These are phyloP conservation scores for Spiraea crenata DNA, from an alignment of 331 rosid genomes.

Conservation along the genomic window DNA sequence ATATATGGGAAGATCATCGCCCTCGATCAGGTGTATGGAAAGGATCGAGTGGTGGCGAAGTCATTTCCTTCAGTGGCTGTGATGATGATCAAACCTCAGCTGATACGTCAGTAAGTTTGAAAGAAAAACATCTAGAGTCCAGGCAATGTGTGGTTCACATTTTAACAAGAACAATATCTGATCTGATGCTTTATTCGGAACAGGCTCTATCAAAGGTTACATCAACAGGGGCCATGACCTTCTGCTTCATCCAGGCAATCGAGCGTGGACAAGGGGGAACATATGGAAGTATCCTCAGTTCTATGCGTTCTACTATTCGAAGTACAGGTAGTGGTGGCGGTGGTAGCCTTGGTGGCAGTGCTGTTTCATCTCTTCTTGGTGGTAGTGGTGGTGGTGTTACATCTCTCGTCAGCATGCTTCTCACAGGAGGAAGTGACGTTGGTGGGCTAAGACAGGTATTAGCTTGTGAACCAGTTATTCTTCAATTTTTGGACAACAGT, in stretches of 20 bases:
- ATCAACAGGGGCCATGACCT: constrained; percentile 98
- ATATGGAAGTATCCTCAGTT: constrained; percentile 77
- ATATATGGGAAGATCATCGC: constrained; percentile 93
- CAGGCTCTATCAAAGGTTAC: constrained; percentile 93
- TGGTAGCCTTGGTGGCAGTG: constrained; percentile 54
- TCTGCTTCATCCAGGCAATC: constrained; percentile 89
- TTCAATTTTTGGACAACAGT: background rate
- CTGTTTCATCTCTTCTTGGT: constrained; percentile 55
- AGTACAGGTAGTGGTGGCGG: constrained; percentile 47
- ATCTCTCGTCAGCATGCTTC: constrained; percentile 76
- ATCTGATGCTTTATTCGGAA: constrained; percentile 8
- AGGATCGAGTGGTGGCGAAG: constrained; percentile 94
- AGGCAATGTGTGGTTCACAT: background rate
- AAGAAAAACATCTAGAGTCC: background rate
- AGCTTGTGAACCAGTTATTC: background rate
- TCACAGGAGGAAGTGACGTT: constrained; percentile 68
- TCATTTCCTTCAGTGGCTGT: constrained; percentile 83
- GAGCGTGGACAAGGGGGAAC: constrained; percentile 82
- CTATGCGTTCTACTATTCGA: constrained; percentile 79
- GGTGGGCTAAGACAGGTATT: constrained; percentile 87
- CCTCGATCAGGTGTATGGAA: constrained; percentile 83
- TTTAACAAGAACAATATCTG: background rate
- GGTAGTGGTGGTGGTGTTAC: constrained; percentile 64
- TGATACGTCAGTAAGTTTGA: constrained; percentile 74
- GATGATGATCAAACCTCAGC: constrained; percentile 88